phyloP scores from a whole-genome alignment of 257 asterid genomes.

The Jacaranda mimosifolia region DNA sequence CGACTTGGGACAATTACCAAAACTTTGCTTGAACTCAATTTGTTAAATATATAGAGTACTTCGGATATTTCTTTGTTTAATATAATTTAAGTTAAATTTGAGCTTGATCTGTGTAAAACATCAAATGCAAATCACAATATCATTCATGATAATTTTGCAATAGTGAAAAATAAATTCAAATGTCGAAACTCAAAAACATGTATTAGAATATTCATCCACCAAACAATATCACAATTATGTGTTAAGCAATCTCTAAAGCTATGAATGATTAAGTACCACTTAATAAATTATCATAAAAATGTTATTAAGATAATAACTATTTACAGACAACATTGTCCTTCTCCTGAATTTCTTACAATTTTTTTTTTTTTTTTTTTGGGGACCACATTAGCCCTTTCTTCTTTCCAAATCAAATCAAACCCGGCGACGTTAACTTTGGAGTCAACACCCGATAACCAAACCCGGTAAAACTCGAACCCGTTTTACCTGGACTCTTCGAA shows the following conservation, averaged over 20 bases:
- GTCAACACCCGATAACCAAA: neutral
- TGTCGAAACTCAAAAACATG: neutral
- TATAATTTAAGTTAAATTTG: no score
- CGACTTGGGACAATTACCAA: no score
- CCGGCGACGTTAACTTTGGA: conserved; percentile 31
- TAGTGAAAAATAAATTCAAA: no score
- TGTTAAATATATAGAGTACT: no score
- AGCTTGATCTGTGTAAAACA: no score
- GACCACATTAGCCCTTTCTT: conserved; percentile 19
- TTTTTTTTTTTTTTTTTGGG: neutral
- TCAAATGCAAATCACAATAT: neutral
- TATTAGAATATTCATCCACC: neutral
- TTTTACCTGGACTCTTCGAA: conserved; percentile 33
- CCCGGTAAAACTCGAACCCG: conserved; percentile 26
- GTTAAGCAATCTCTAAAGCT: neutral
- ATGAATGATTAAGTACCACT: neutral
- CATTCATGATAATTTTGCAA: neutral
- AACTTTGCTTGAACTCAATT: no score
- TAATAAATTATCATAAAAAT: conserved; percentile 30
- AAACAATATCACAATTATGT: neutral
- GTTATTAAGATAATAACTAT: conserved; percentile 40
- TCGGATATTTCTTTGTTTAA: no score
- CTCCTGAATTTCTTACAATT: conserved; percentile 8
- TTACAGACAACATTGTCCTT: conserved; percentile 36
- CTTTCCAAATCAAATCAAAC: conserved; percentile 4